Conservation (phyloP, 2,329 filamentous ascomycete genomes). For the Aureobasidium sp. region DNA sequence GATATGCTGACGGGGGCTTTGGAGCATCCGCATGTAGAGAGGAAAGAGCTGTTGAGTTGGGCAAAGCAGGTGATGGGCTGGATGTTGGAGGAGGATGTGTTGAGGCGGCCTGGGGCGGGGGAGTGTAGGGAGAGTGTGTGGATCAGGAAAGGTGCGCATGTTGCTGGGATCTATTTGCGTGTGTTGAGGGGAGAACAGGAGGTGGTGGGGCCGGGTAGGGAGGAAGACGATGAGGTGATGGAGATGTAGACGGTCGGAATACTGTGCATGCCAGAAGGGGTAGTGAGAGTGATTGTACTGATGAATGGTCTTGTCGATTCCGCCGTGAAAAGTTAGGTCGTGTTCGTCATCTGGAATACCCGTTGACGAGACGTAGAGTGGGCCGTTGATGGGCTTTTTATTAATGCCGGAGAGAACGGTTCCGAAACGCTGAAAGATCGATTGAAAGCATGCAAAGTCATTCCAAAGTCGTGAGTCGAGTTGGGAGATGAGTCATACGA, state of each 20-base stretch:
- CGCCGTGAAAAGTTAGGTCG: conserved; percentile 54
- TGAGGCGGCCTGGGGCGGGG: background rate
- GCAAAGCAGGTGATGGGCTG: background rate
- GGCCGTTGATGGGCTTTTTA: conserved; percentile 38
- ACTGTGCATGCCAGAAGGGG: conserved; percentile 44
- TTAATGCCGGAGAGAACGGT: conserved; percentile 6
- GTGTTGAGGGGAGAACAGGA: no score
- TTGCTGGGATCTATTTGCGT: conserved; percentile 39
- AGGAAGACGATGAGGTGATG: no score
- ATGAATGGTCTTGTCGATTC: conserved; percentile 54
- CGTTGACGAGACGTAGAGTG: conserved; percentile 38
- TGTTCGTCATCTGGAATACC: conserved; percentile 55
- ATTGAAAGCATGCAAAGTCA: no score
- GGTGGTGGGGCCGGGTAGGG: no score
- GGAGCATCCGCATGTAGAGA: background rate
- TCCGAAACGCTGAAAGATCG: no score
- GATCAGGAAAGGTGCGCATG: conserved; percentile 35
- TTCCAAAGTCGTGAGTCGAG: no score
- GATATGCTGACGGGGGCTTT: background rate
- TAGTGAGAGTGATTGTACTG: conserved; percentile 54
- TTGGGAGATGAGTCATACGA: no score
- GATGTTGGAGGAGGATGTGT: background rate
- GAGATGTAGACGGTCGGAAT: no score
- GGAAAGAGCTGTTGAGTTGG: background rate
- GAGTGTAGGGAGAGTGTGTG: background rate